Conservation (phyloP, 352 stramenopile species). For the Thalassiosira mediterranea region DNA sequence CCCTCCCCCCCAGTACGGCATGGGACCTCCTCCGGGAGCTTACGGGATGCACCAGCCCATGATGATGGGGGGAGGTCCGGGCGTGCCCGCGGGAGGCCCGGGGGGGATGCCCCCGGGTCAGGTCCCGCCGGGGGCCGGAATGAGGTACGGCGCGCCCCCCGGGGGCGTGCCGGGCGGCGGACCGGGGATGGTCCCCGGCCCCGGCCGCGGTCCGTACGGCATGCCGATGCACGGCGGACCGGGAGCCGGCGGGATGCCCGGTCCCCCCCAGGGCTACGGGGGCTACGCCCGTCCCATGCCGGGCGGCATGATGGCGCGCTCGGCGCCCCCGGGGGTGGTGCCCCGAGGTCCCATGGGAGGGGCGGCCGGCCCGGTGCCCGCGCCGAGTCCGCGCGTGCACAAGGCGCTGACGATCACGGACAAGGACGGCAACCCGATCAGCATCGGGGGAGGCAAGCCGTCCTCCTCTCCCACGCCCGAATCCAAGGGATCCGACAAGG, state of each 20-base stretch:
- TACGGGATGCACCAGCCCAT: neutral
- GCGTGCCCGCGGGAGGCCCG: neutral
- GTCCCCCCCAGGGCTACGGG: neutral
- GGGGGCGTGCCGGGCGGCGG: neutral
- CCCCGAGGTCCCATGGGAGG: constrained; percentile 1
- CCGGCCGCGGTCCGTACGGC: neutral
- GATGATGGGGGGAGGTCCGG: neutral
- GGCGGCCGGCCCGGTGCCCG: neutral
- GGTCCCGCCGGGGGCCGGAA: neutral
- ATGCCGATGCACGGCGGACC: neutral
- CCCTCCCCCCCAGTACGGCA: neutral
- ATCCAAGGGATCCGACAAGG: neutral
- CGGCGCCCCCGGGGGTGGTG: neutral
- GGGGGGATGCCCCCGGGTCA: too few species aligned
- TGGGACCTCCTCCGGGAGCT: neutral
- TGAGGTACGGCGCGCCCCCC: neutral
- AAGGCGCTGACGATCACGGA: constrained; percentile 47
- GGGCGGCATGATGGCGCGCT: neutral
- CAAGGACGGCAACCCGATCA: constrained; percentile 46
- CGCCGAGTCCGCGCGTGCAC: constrained; percentile 2
- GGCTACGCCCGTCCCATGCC: neutral
- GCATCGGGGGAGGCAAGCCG: constrained; percentile 17
- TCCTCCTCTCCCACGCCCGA: neutral
- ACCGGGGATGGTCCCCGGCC: neutral
- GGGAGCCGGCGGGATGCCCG: neutral